phyloP scores from a whole-genome alignment of 305 asterid species.

The Fraxinus latifolia region DNA sequence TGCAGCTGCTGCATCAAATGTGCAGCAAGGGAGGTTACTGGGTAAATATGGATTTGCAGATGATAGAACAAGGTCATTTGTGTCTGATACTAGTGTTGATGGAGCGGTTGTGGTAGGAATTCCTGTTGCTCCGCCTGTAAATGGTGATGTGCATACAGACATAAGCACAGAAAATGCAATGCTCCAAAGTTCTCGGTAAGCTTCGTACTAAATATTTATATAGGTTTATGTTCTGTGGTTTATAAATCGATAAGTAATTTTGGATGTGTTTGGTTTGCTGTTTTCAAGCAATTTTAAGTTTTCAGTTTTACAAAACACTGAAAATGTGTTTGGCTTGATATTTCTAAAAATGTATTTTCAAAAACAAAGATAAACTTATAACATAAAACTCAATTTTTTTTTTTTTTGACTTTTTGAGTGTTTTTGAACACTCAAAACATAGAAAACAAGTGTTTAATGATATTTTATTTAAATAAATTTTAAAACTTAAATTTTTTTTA shows the following conservation, averaged over 20 bases:
- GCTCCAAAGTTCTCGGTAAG: constrained; percentile 76
- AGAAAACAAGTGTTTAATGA: neutral
- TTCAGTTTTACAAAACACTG: neutral
- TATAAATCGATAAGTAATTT: neutral
- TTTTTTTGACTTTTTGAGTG: neutral
- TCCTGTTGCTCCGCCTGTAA: constrained; percentile 83
- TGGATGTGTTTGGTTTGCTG: neutral
- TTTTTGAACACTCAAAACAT: neutral
- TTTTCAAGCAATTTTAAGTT: neutral
- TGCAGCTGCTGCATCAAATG: constrained; percentile 72
- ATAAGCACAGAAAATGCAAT: constrained; percentile 80
- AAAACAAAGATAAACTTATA: neutral
- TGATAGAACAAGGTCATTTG: constrained; percentile 58
- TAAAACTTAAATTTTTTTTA: too few relatives aligned
- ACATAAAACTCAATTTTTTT: neutral
- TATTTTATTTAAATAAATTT: too few relatives aligned
- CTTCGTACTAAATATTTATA: constrained; percentile 14
- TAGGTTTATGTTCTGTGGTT: neutral
- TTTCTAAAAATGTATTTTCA: neutral
- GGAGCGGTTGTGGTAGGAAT: constrained; percentile 80
- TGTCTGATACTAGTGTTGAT: constrained; percentile 55
- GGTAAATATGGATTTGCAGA: constrained; percentile 67
- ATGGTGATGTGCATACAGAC: constrained; percentile 81
- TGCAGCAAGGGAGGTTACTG: constrained; percentile 61
- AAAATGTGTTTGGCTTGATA: neutral